Evolutionary conservation across 1,284 basidiomycete genomes (phyloP).

Genomic region (Thelephora terrestris): DNA sequence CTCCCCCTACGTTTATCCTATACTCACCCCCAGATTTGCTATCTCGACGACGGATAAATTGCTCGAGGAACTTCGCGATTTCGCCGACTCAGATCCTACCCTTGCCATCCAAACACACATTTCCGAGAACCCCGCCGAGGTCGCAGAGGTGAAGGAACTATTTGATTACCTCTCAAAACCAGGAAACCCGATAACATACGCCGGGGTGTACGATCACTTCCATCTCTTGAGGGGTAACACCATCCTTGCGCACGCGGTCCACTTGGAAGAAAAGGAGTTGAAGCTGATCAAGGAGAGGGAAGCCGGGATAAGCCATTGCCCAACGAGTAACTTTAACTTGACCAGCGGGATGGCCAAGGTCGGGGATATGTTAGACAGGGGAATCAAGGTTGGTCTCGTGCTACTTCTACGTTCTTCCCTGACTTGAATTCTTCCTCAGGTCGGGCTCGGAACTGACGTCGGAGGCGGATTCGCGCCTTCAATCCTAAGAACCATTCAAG

Average conservation of each 20-base stretch:
- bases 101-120: slow-evolving; percentile 91
- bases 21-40: slow-evolving; percentile 92
- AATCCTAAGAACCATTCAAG: slow-evolving; percentile 74
- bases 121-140: slow-evolving; percentile 76
- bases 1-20: slow-evolving; percentile 66
- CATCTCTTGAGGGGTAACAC: slow-evolving; percentile 74
- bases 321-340: slow-evolving; percentile 87
- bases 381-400: slow-evolving; percentile 61
- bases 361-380: slow-evolving; percentile 69
- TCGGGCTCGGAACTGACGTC: slow-evolving; percentile 86
- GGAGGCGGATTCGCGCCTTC: slow-evolving; percentile 85
- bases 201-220: slow-evolving; percentile 75
- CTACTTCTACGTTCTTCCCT: background rate
- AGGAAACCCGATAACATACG: slow-evolving; percentile 37
- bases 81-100: slow-evolving; percentile 43
- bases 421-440: slow-evolving; percentile 29
- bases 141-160: slow-evolving; percentile 52
- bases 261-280: slow-evolving; percentile 69
- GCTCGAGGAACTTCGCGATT: slow-evolving; percentile 50
- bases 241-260: slow-evolving; percentile 85
- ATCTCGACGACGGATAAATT: slow-evolving; percentile 82
- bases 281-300: slow-evolving; percentile 54
- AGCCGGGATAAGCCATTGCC: slow-evolving; percentile 88
- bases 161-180: slow-evolving; percentile 33
- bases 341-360: slow-evolving; percentile 77